Base-by-base conservation (phyloP, 1,284 basidiomycete species). In the Neonothopanus nambi region DNA sequence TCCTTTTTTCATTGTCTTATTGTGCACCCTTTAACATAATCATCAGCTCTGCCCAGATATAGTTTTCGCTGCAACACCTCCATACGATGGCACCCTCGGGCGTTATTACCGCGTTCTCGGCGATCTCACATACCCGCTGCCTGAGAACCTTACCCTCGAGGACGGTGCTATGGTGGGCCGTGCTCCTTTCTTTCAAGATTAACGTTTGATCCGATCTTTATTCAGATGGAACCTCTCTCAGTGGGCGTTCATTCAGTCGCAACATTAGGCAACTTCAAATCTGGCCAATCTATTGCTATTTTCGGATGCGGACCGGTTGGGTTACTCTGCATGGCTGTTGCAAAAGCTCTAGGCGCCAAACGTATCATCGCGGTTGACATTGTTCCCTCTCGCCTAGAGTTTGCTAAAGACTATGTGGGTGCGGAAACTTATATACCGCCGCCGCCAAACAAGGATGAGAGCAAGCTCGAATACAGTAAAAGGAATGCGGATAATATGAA, bases 241-340 rank as follows among this genome's bases (percentile, higher is more conserved):
- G 96, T 98, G 33, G 96, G 86, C 5, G 83, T 97, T 12, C 95
- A 98, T 70, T 87, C 92, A 1, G 88, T 97, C 30, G 81, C 84
- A 43, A 90, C 81, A 62, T 78, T 94, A 36, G 95, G 89, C 20
- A 73, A 79, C 36, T 78, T 97, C 67, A 82, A 81, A 48, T 75
- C 89, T 35, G 84, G 83, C 64, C 84, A 91, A 68, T 83, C 82
- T 41, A 82, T 94, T 57, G 83, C 82, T 21, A 76, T 98, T 55
- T 94, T 96, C 63, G 88, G 88, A 23, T 96, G 95, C 56, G 95
- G 96, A 1, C 95, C 95, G 7, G 92, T 52, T 8, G 56, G 56
- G 15, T 78, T 98, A 17, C 82, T 98, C 33, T 89, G 86, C 67
- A 95, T 95, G 85, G 95, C 92, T 3, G 93, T 95, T 20, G 93